These are phyloP conservation scores for Verticillium klebahnii DNA, from an alignment of 2,329 filamentous ascomycete genomes.

Conservation along the genomic window DNA sequence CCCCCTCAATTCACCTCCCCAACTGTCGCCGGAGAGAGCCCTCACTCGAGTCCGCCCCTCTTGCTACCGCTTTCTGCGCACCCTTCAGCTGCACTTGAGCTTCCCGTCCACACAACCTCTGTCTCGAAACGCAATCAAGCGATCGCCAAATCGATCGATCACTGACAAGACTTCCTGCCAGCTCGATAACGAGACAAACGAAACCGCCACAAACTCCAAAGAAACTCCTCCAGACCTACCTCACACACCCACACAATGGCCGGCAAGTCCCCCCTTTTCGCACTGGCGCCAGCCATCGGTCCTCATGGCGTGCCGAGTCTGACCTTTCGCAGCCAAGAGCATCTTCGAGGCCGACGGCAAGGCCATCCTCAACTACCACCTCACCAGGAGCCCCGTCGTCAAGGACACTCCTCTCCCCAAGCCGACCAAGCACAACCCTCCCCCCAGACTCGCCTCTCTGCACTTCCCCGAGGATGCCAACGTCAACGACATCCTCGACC, in stretches of 20 bases:
- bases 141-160: not conserved
- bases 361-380: conserved; percentile 99
- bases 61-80: not conserved
- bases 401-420: conserved; percentile 91
- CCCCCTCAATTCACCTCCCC: not conserved
- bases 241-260: conserved; percentile 30
- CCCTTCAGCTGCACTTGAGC: not conserved
- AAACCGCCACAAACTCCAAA: not conserved
- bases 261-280: conserved; percentile 11
- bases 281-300: not conserved
- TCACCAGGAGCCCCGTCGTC: conserved; percentile 94
- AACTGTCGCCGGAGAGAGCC: not conserved
- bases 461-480: conserved; percentile 87
- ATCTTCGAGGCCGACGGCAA: conserved; percentile 99
- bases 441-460: conserved; percentile 84
- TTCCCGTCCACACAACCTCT: not conserved
- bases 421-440: conserved; percentile 83
- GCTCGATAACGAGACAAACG: not conserved
- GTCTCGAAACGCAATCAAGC: not conserved
- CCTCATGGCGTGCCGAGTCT: conserved; percentile 27
- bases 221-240: not conserved
- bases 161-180: not conserved
- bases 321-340: conserved; percentile 74
- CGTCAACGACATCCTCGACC: conserved; percentile 80
- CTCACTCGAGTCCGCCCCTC: not conserved